Base-by-base conservation (phyloP, 495 filamentous ascomycete species). In the Penicillium cinerascens region DNA sequence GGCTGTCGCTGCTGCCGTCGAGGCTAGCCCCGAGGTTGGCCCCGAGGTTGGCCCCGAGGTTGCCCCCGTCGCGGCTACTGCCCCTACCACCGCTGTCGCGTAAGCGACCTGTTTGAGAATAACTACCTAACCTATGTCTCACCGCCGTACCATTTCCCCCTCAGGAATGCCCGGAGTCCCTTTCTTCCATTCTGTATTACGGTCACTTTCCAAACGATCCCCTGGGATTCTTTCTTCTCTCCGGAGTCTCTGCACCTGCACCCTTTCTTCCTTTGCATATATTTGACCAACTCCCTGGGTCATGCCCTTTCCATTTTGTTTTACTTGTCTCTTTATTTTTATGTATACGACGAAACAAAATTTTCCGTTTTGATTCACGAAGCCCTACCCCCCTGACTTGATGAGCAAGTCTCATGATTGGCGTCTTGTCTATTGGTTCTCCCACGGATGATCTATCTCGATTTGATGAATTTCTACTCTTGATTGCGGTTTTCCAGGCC, bases 71-170 rank as follows among this genome's bases (percentile, higher is more conserved):
- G 69, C 68, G 42, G 51, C 76, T 59, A 69, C 74, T 27, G 76
- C 81, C 51, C 68, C 82, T 50, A 71, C 78, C 49, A 70, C 78
- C 42, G 74, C 80, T 49, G 78, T 83, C 44, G 83, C 82, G 62
- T 87, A 86, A 66, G 60, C 46, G 52, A 45, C 37, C 37, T 13
- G 18, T 16, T 22, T 33, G 29, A 33, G 29, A 33, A 8, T 33
- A 42, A n/a, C 15, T 21, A 23, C 29, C 22, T 43, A 47, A 41
- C 20, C 56, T 47, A 38, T 41, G 43, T 52, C 67, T 63, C 63
- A 59, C 54, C 57, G 58, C 65, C 48, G 58, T 44, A 47, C 27
- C 29, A 60, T 64, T 43, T 46, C 49, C 38, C 36, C 56, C n/a
- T 66, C 42, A 39, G 35, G 54, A 63, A 55, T 62, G 49, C 49